A percentile compares a stretch with the other conserved stretches of the same genome.
Conservation (phyloP, 352 stramenopile species). For the Globisporangium nodosum region DNA sequence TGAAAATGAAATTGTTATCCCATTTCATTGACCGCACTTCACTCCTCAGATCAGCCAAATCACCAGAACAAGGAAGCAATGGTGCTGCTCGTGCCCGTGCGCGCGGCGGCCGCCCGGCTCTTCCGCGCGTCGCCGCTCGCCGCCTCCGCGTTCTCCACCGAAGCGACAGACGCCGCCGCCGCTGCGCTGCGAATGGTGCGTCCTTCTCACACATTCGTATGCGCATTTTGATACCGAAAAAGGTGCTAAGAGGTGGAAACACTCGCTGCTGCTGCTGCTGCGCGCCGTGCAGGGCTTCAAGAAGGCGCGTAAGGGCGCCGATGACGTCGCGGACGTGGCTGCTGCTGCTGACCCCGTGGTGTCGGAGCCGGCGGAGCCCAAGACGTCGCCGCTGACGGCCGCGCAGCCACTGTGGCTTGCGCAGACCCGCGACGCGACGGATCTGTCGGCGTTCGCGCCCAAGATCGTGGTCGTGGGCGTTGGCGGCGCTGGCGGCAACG, state of each 20-base stretch:
- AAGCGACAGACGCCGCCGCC: constrained; percentile 65
- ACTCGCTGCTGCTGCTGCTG: background rate
- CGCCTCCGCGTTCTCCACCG: constrained; percentile 37
- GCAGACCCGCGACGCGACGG: constrained; percentile 49
- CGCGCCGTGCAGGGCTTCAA: constrained; percentile 33
- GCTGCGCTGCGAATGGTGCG: constrained; percentile 66
- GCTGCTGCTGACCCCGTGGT: constrained; percentile 4
- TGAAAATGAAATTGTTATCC: background rate
- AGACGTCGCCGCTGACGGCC: constrained; percentile 36
- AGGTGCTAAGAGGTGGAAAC: background rate
- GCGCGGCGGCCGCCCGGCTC: constrained; percentile 26
- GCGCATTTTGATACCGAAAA: background rate
- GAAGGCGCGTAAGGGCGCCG: constrained; percentile 39
- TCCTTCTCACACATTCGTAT: background rate
- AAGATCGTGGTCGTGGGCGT: constrained; percentile 87
- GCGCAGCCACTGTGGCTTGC: constrained; percentile 75
- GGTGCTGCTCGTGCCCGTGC: constrained; percentile 43
- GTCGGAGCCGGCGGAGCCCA: constrained; percentile 31
- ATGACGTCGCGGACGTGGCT: constrained; percentile 6
- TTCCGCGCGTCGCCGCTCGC: constrained; percentile 13
- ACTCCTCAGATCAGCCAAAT: background rate
- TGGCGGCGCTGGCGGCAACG: constrained; percentile 85
- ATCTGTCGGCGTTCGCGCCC: constrained; percentile 72
- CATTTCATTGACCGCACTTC: background rate
- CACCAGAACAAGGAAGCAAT: constrained; percentile 6